Conservation (phyloP, 805 yeast genomes). For the Tetrapisispora taiwanensis region DNA sequence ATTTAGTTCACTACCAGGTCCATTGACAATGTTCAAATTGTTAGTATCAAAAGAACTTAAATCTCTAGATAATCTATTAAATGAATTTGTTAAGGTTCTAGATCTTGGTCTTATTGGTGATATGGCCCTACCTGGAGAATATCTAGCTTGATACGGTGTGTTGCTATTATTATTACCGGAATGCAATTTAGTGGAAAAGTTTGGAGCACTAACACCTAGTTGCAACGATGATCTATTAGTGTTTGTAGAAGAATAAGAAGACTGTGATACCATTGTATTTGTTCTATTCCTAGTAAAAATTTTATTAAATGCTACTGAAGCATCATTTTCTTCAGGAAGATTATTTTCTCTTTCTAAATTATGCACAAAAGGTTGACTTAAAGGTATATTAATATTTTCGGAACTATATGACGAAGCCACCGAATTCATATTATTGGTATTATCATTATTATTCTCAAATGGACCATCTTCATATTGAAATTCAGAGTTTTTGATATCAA, state of each 20-base stretch:
- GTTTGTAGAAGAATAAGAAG: conserved; percentile 15
- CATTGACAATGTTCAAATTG: background rate
- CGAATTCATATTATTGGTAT: background rate
- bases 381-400: background rate
- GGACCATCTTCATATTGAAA: background rate
- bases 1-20: background rate
- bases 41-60: conserved; percentile 8
- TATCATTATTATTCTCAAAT: background rate
- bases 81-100: conserved; percentile 17
- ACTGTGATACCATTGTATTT: conserved; percentile 20
- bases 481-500: background rate
- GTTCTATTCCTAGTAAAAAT: conserved; percentile 16
- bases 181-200: conserved; percentile 13
- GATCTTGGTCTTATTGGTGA: conserved; percentile 27
- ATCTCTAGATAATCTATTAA: conserved; percentile 22
- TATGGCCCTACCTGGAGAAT: conserved; percentile 23
- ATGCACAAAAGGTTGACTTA: background rate
- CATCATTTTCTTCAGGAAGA: conserved; percentile 26
- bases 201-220: conserved; percentile 3
- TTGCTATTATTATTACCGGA: background rate
- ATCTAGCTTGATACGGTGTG: conserved; percentile 8
- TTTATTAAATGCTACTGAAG: conserved; percentile 29
- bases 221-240: conserved; percentile 8
- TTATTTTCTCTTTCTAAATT: background rate
- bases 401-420: background rate